Base-by-base conservation (phyloP, 179 eudicot species). In the Gypsophila paniculata region DNA sequence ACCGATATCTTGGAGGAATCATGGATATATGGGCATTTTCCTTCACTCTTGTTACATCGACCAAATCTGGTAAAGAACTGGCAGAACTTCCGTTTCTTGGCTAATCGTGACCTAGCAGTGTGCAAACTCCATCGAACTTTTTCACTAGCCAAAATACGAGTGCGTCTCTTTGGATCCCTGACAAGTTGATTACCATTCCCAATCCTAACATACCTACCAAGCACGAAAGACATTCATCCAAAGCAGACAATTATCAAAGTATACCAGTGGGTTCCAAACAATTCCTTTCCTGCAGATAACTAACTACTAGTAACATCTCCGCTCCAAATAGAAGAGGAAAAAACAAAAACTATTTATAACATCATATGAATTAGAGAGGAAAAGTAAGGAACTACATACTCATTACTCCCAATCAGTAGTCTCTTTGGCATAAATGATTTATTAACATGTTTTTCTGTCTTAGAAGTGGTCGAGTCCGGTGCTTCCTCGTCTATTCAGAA, bases 11-110 rank as follows among this genome's bases (percentile, higher is more conserved):
- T 94, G 49, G 93, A 86, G 39, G 87, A 78, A 75, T 94, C 99
- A 38, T 94, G 99, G 57, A 89, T 86, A 68, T 86, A 94, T 19
- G 99, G 89, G 73, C 99, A 94, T 83, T 91, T 91, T 46, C 97
- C 97, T 73, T 86, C 89, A 62, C 85, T 96, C 85, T 89, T 94
- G 83, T 87, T 88, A 81, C 99, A 94, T 79, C 85, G 88, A 63
- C 99, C 99, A 83, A 91, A 94, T 84, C 96, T 87, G 38, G 97
- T 94, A 69, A 91, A 94, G 75, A 94, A 94, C 78, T 86, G 97
- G 74, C 99, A 94, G 71, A 84, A 94, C 74, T 84, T 87, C 58
- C 76, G 82, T 83, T 89, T 94, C 79, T 82, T 89, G 74, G 94
- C 94, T 86, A 88, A 81, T 63, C 91, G 86, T 75, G 79, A 75